These are phyloP conservation scores for Diaporthe australafricana DNA, from an alignment of 2,329 filamentous ascomycete species.

Conservation along the genomic window DNA sequence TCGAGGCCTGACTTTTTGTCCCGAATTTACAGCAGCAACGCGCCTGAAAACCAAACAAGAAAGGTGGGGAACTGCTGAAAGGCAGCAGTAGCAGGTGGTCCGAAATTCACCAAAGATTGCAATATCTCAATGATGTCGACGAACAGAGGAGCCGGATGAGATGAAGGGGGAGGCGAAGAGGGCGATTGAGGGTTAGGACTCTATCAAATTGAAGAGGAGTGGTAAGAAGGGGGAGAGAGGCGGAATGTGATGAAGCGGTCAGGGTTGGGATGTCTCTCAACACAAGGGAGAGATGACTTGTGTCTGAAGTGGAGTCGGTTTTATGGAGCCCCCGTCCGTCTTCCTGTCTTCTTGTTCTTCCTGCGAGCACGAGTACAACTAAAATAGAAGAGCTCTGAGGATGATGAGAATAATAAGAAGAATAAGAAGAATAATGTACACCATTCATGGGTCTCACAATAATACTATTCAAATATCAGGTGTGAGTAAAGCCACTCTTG, in stretches of 20 bases:
- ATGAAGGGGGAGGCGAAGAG: neutral
- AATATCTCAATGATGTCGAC: slow-evolving; percentile 7
- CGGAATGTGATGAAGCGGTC: slow-evolving; percentile 37
- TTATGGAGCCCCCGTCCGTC: neutral
- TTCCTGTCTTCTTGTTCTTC: neutral
- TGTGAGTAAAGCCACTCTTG: neutral
- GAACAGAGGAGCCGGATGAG: neutral
- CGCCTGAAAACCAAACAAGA: neutral
- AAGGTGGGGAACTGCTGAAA: neutral
- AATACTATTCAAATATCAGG: neutral
- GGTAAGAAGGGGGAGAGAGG: slow-evolving; percentile 39
- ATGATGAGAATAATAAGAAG: neutral
- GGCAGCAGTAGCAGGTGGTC: neutral
- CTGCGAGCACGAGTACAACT: neutral
- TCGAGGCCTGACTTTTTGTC: neutral
- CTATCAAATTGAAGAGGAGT: slow-evolving; percentile 1
- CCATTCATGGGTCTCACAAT: neutral
- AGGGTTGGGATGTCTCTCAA: slow-evolving; percentile 22
- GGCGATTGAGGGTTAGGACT: slow-evolving; percentile 25
- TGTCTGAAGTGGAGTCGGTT: slow-evolving; percentile 6
- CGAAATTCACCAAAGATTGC: neutral
- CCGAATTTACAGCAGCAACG: neutral
- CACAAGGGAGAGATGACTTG: slow-evolving; percentile 3
- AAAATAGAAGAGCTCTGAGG: neutral
- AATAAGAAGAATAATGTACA: neutral